Evolutionary conservation across 306 rosid species (phyloP), one percentile per base, ranked within the genome.

Genomic region (Pueraria montana): DNA sequence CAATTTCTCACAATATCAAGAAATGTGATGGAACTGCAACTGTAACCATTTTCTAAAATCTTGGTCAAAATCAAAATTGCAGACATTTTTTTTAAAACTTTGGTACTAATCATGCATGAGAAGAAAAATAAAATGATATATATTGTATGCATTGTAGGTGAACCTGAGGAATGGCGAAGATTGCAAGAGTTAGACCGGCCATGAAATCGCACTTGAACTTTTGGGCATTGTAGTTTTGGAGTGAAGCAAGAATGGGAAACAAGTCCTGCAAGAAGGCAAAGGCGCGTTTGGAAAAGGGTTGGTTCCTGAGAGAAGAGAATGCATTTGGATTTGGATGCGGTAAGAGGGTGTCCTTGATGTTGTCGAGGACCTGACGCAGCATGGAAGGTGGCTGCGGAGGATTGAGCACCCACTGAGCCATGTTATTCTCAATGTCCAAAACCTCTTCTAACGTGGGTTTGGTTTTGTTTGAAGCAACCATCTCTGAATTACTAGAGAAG

Each of bases 151-250:
- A 3, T 27, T 1, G 32, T 5, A 36, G 40, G 40, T 36, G 62
- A 82, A 92, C 98, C 92, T 92, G 95, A 9, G 98, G 98, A 86
- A 94, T 89, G 80, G 93, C 84, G 64, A 94, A 93, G 84, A 91
- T 89, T 1, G 97, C 95, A 24, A 91, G 83, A 40, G 95, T 92
- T 26, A 94, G 79, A 27, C 98, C 97, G 0, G 97, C 92, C 78
- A 94, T 50, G 58, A 92, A 20, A 67, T 92, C 97, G 13, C 80
- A 79, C 76, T 77, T 91, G 68, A 92, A 84, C 69, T 83, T 91
- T 2, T 58, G 42, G 0, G 32, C 42, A 10, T 43, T 85, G 82
- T 94, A 94, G 32, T 59, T 80, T 48, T 82, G 84, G 21, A 88
- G 79, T 83, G 93, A 94, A 1, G 20, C 72, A 72, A 90, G 69